Percentiles rank a stretch among this genome's conserved stretches.
Evolutionary conservation across 768 basidiomycete genomes (phyloP).

Genomic region (Tubosaeta brunneosetosa): DNA sequence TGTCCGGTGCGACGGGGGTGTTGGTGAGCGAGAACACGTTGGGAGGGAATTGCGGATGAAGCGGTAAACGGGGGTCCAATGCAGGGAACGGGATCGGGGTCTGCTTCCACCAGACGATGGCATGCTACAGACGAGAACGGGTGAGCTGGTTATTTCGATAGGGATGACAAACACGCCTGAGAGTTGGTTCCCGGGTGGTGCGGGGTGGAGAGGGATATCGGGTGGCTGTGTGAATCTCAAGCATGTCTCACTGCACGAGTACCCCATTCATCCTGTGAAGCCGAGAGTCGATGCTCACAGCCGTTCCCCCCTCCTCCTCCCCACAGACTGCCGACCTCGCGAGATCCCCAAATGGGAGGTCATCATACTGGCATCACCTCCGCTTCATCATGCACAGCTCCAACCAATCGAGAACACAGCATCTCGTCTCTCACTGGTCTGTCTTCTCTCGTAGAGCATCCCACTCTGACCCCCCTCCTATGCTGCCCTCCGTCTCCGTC

Average conservation of each 20-base stretch:
- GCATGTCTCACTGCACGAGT: no score
- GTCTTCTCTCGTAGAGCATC: neutral
- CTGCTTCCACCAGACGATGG: slow-evolving; percentile 86
- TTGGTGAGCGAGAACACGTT: slow-evolving; percentile 68
- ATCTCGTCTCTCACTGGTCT: no score
- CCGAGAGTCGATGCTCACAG: no score
- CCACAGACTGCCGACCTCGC: slow-evolving; percentile 57
- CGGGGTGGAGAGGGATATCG: no score
- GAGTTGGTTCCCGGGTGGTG: no score
- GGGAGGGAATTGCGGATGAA: slow-evolving; percentile 64
- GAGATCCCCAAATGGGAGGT: slow-evolving; percentile 59
- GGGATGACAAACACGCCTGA: no score
- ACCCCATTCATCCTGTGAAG: no score
- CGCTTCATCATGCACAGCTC: slow-evolving; percentile 35
- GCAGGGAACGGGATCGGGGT: slow-evolving; percentile 68
- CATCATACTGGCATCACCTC: slow-evolving; percentile 28
- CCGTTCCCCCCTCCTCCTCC: neutral
- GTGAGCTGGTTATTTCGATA: no score
- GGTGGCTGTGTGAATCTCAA: no score
- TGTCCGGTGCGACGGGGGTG: slow-evolving; percentile 73
- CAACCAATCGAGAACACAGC: slow-evolving; percentile 43
- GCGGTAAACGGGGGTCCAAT: no score
- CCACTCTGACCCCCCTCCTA: no score
- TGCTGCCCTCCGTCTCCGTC: no score
- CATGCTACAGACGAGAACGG: slow-evolving; percentile 46